phyloP scores from a whole-genome alignment of 2,329 filamentous ascomycete genomes.

The Cercospora sojina region DNA sequence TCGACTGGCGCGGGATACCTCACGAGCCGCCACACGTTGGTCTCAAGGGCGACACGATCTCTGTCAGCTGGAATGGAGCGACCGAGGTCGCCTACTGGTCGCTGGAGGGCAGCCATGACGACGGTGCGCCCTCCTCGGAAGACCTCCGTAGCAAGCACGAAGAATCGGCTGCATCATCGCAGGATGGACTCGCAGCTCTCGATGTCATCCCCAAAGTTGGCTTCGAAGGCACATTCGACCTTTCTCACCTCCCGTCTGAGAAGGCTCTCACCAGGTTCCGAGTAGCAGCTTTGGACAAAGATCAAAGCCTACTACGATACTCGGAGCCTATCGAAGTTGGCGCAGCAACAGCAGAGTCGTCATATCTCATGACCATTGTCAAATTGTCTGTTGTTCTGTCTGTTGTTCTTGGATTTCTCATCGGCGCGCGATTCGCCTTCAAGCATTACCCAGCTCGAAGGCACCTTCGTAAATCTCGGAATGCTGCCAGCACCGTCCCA shows the following conservation, averaged over 20 bases:
- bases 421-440: slow-evolving; percentile 20
- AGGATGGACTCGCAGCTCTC: slow-evolving; percentile 19
- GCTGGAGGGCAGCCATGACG: slow-evolving; percentile 31
- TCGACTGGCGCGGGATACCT: slow-evolving; percentile 34
- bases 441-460: slow-evolving; percentile 20
- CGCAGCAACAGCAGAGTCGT: slow-evolving; percentile 13
- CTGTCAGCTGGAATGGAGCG: slow-evolving; percentile 55
- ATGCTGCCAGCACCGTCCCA: neutral
- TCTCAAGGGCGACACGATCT: slow-evolving; percentile 38
- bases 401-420: slow-evolving; percentile 23
- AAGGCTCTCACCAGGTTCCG: slow-evolving; percentile 20
- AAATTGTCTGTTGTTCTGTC: slow-evolving; percentile 25
- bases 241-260: slow-evolving; percentile 14
- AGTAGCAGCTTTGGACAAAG: slow-evolving; percentile 28
- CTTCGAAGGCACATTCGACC: slow-evolving; percentile 30
- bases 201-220: slow-evolving; percentile 25
- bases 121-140: slow-evolving; percentile 63
- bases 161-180: neutral
- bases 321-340: slow-evolving; percentile 15
- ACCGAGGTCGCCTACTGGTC: slow-evolving; percentile 50
- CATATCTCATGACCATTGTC: slow-evolving; percentile 22
- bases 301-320: slow-evolving; percentile 25
- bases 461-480: slow-evolving; percentile 5
- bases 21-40: slow-evolving; percentile 28
- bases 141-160: slow-evolving; percentile 76